Base-by-base conservation (phyloP, 805 yeast species). In the Tetrapisispora fleetii region DNA sequence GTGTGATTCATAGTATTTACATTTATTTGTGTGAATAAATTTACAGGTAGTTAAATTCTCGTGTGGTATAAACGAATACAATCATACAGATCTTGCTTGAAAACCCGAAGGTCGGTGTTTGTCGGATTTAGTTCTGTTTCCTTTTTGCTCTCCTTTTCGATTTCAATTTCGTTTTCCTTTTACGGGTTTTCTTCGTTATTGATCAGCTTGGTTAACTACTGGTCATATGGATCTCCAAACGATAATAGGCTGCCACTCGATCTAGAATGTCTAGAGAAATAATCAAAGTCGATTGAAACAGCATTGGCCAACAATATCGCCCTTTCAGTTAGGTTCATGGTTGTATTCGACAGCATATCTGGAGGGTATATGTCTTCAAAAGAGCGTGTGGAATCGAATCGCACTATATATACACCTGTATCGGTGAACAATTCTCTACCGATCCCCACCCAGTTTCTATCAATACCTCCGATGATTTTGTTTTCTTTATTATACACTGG, bases 351-450 rank as follows among this genome's bases (percentile, higher is more conserved):
- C 30, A 62, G 27, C 30, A 43, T 17, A 27, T 55, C 58, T 16
- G 62, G 59, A 2, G 81, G 79, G 53, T 80, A 79, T 56, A 81
- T 66, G 0, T 83, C 86, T 3, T 71, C 74, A 54, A 83, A 82
- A 53, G 85, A 74, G 21, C 72, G 72, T 1, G 85, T 83, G 1
- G 68, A 53, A 58, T 86, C 95, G 85, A 89, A 84, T 50, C 96
- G 69, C 28, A 91, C 68, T 30, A 90, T 79, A 64, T 93, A 91
- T 1, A 88, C 90, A 52, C 98, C 98, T 0, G 96, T 85, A 65
- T 93, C 98, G 0, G 98, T 90, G 60, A 91, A 83, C 58, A 90
- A 67, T 62, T 93, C 99, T 58, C 97, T 76, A 2, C 95, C 95
- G 39, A 93, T 68, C 0, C 99, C 99, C 6, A 85, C 95, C 93